Percentiles rank a stretch among this genome's conserved stretches.
phyloP scores from a whole-genome alignment of 208 protist species.

The Angomonas ambiguus region DNA sequence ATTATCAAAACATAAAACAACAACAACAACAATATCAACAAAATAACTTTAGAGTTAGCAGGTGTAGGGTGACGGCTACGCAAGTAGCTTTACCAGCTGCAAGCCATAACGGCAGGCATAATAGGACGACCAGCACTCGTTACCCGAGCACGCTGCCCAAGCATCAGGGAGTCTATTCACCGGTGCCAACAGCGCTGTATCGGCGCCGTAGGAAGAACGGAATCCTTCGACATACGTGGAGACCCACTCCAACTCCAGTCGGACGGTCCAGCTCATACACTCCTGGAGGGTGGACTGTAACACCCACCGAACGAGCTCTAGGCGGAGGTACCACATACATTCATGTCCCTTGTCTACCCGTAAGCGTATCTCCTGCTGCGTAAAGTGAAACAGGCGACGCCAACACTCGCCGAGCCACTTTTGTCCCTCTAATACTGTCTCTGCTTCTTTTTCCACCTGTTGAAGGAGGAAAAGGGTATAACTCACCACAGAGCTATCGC shows the following conservation, averaged over 20 bases:
- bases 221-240: conserved; percentile 20
- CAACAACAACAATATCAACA: background rate
- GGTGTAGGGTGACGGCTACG: background rate
- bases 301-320: conserved; percentile 52
- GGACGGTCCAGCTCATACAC: conserved; percentile 38
- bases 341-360: conserved; percentile 78
- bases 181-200: background rate
- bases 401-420: conserved; percentile 14
- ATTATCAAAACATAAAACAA: too few species aligned
- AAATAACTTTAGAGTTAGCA: conserved; percentile 6
- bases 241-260: conserved; percentile 58
- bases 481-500: conserved; percentile 43
- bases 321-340: conserved; percentile 56
- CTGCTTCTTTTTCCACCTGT: background rate
- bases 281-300: conserved; percentile 4
- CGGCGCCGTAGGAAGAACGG: background rate
- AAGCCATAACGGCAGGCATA: conserved; percentile 59
- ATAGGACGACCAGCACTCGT: conserved; percentile 44
- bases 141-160: conserved; percentile 37
- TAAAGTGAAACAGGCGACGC: conserved; percentile 27
- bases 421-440: background rate
- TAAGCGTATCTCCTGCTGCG: conserved; percentile 40
- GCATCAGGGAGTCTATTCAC: conserved; percentile 10
- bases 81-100: conserved; percentile 25
- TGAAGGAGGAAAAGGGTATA: conserved; percentile 63